These are phyloP conservation scores for Pythium sp. DNA, from an alignment of 352 stramenopile genomes.

Conservation along the genomic window DNA sequence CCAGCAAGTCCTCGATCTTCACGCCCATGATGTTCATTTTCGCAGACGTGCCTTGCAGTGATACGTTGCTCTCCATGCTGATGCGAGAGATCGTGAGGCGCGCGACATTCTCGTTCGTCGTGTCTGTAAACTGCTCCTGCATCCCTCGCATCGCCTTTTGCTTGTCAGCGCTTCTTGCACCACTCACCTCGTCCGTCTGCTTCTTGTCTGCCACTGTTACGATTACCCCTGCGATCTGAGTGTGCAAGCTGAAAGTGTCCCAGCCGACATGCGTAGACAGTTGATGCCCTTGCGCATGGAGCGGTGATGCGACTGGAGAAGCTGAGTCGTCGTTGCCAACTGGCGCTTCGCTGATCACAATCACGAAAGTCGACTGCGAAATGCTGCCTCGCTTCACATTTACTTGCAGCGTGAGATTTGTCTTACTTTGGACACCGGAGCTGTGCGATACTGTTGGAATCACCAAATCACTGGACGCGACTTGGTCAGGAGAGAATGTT, in stretches of 20 bases:
- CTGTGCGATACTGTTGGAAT: slow-evolving; percentile 39
- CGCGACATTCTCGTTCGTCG: slow-evolving; percentile 46
- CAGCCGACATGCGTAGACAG: slow-evolving; percentile 21
- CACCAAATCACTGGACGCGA: slow-evolving; percentile 43
- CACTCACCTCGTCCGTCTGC: slow-evolving; percentile 19
- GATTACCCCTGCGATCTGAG: slow-evolving; percentile 64
- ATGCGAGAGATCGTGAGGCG: slow-evolving; percentile 69
- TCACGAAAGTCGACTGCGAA: slow-evolving; percentile 66
- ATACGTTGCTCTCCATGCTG: slow-evolving; percentile 45
- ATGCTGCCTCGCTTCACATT: slow-evolving; percentile 72
- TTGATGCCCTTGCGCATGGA: slow-evolving; percentile 2
- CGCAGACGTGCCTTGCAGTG: slow-evolving; percentile 37
- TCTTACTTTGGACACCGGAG: slow-evolving; percentile 16
- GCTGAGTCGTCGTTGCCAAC: slow-evolving; percentile 7
- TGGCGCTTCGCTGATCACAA: slow-evolving; percentile 55
- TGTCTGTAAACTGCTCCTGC: neutral
- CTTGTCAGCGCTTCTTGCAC: slow-evolving; percentile 13
- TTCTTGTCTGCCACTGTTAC: slow-evolving; percentile 73
- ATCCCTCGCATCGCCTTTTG: neutral
- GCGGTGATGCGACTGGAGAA: slow-evolving; percentile 9
- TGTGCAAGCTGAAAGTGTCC: slow-evolving; percentile 65
- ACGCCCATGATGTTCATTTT: slow-evolving; percentile 78
- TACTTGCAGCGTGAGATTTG: slow-evolving; percentile 39
- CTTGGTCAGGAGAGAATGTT: slow-evolving; percentile 47
- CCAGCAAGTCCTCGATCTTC: slow-evolving; percentile 67